Evolutionary conservation across 2,329 filamentous ascomycete species (phyloP), one percentile per base, ranked within the genome.

Genomic region (Verticillium zaregamsianum): DNA sequence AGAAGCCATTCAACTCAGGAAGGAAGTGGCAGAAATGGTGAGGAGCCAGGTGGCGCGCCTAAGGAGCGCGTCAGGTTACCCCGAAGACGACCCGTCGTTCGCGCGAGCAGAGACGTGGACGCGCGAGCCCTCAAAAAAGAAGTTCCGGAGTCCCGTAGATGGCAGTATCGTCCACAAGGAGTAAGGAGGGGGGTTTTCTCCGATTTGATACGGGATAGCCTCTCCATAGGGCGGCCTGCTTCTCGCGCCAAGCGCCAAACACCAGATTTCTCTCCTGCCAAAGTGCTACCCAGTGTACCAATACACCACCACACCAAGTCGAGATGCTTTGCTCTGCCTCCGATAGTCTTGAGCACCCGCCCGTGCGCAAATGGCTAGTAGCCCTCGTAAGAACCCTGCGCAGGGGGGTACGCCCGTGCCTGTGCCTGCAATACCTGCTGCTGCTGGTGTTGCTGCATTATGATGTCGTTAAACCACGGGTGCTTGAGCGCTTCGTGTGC

Each of bases 401-500:
- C 69, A 2, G 77, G 76, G n/a, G 57, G 72, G 61, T 80, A 79
- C 35, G 66, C 71, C 58, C 74, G 74, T 58, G 74, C 72, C 62
- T 81, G 79, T 15, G 77, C 73, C 63, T 81, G 79, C 65, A 80
- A 68, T 35, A 72, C 72, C 61, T 79, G 77, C 32, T 75, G 74
- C 49, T 79, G 77, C 59, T 79, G 77, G 58, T 83, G 81, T 62
- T 86, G 81, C 63, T 83, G 81, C 69, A 86, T 80, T 15, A 87
- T 79, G 17, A 93, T 75, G 68, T 94, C 91, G 65, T 82, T 86
- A 79, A 99, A 99, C 95, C 95, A 99, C 0, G 90, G 91, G 74
- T 99, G 95, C 68, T 90, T 85, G 49, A 98, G 81, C 3, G 95
- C 93, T 65, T 96, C 92, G 59, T 89, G 83, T 2, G 95, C 95